phyloP scores from a whole-genome alignment of 768 basidiomycete genomes.

The Mycena crocata region DNA sequence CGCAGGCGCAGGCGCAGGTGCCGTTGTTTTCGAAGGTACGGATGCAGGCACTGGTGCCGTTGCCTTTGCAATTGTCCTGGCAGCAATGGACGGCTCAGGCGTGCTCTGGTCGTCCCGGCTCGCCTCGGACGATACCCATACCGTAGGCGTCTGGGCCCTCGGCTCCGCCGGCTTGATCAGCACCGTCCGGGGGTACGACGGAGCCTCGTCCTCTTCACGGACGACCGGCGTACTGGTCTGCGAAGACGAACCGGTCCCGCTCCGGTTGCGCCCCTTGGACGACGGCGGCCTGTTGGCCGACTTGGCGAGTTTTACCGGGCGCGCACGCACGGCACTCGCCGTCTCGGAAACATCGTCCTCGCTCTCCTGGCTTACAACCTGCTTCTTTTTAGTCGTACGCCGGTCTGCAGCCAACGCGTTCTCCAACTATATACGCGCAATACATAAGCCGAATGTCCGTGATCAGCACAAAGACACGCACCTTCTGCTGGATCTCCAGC shows the following conservation, averaged over 20 bases:
- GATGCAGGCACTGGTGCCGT: no score
- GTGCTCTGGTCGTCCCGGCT: slow-evolving; percentile 48
- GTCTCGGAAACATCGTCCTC: slow-evolving; percentile 68
- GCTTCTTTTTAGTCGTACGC: slow-evolving; percentile 52
- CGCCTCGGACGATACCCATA: slow-evolving; percentile 51
- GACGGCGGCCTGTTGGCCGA: slow-evolving; percentile 42
- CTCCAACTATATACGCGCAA: slow-evolving; percentile 71
- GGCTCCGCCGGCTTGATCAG: slow-evolving; percentile 48
- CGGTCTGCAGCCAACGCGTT: slow-evolving; percentile 75
- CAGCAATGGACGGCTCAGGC: slow-evolving; percentile 42
- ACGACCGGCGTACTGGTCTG: slow-evolving; percentile 53
- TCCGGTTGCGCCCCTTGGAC: slow-evolving; percentile 62
- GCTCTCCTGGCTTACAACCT: slow-evolving; percentile 62
- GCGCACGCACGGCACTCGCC: slow-evolving; percentile 50
- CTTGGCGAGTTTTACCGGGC: slow-evolving; percentile 52
- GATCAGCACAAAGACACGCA: slow-evolving; percentile 44
- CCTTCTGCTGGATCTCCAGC: slow-evolving; percentile 91
- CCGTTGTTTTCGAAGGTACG: no score
- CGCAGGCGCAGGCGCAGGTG: background rate
- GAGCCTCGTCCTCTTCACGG: slow-evolving; percentile 41
- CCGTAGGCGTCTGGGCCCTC: slow-evolving; percentile 50
- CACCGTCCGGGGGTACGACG: slow-evolving; percentile 41
- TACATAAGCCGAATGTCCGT: slow-evolving; percentile 21
- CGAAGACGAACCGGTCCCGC: slow-evolving; percentile 74
- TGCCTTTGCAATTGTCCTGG: no score